phyloP scores from a whole-genome alignment of 768 basidiomycete species.

The Boletus fagicola region DNA sequence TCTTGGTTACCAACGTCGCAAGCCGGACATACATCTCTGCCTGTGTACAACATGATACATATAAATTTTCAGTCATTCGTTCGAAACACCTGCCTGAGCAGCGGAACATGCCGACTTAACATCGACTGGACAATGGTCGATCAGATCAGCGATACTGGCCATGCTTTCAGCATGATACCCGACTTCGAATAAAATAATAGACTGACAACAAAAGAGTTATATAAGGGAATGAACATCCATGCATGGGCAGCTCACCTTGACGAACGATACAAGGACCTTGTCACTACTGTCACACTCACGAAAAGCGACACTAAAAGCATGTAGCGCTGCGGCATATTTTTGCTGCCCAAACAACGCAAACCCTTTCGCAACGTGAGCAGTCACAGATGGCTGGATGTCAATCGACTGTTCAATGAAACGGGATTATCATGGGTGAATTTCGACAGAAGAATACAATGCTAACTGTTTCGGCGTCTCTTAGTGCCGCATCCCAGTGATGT shows the following conservation, averaged over 20 bases:
- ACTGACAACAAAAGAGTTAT: neutral
- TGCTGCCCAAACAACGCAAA: slow-evolving; percentile 4
- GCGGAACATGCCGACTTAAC: neutral
- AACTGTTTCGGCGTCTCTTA: slow-evolving; percentile 8
- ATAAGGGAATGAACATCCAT: neutral
- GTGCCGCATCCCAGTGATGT: slow-evolving; percentile 1
- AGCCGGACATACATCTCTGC: slow-evolving; percentile 1
- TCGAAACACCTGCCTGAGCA: neutral
- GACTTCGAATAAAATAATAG: neutral
- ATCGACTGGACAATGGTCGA: neutral
- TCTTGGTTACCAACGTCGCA: neutral
- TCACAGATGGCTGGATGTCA: slow-evolving; percentile 4
- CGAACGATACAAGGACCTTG: neutral
- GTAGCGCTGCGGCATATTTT: neutral
- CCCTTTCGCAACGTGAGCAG: slow-evolving; percentile 1
- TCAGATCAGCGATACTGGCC: neutral
- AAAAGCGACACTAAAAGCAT: slow-evolving; percentile 2
- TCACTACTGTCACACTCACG: neutral
- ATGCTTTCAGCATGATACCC: slow-evolving; percentile 9
- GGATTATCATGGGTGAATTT: neutral
- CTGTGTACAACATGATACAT: neutral
- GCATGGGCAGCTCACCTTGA: neutral
- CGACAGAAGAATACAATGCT: neutral
- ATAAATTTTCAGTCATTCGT: neutral
- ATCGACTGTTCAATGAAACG: neutral